phyloP scores from a whole-genome alignment of 192 early-diverging fungal genomes.

The Kappamyces sp. region DNA sequence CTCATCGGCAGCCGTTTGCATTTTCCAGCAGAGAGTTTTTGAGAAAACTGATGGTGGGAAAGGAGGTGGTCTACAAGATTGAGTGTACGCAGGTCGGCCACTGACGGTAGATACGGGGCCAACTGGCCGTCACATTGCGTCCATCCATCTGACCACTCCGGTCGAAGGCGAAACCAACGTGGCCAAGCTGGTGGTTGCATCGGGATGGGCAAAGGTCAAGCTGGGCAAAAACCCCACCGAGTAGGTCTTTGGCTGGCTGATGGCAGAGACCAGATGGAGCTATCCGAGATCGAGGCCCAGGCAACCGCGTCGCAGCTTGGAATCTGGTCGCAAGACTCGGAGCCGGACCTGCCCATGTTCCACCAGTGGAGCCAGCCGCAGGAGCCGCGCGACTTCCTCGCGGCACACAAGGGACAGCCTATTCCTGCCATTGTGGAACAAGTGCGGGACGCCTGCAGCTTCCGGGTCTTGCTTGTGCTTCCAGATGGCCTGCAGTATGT shows the following conservation, averaged over 20 bases:
- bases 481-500: slow-evolving; percentile 63
- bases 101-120: too few species aligned
- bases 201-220: slow-evolving; percentile 82
- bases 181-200: slow-evolving; percentile 63
- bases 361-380: neutral
- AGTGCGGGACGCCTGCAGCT: slow-evolving; percentile 84
- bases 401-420: slow-evolving; percentile 71
- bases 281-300: slow-evolving; percentile 58
- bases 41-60: slow-evolving; percentile 78
- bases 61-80: slow-evolving; percentile 75
- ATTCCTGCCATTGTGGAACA: slow-evolving; percentile 87
- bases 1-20: slow-evolving; percentile 57
- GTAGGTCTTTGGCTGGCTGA: slow-evolving; percentile 2
- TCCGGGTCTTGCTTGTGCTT: slow-evolving; percentile 66
- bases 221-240: slow-evolving; percentile 18
- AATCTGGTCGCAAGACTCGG: slow-evolving; percentile 55
- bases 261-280: slow-evolving; percentile 41
- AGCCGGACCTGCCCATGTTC: slow-evolving; percentile 10
- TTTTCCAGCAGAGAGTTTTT: slow-evolving; percentile 86
- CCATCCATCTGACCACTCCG: too few species aligned
- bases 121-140: too few species aligned
- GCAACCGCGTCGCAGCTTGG: slow-evolving; percentile 68
- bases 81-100: slow-evolving; percentile 78
- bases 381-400: slow-evolving; percentile 43
- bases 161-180: slow-evolving; percentile 59